These are phyloP conservation scores for Spiraea crenata DNA, from an alignment of 331 rosid species.

Conservation along the genomic window DNA sequence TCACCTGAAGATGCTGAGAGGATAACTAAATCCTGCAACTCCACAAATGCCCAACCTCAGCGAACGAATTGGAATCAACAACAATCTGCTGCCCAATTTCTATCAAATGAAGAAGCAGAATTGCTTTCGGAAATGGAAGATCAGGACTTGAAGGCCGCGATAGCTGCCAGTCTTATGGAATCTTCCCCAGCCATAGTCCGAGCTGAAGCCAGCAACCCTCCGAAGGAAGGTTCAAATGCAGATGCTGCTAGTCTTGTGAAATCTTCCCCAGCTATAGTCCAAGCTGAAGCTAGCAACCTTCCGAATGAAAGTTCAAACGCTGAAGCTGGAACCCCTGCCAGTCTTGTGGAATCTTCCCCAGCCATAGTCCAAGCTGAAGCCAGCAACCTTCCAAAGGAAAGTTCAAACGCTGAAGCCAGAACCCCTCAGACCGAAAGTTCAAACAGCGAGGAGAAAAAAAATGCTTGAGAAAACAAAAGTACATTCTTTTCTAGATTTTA, in stretches of 20 bases:
- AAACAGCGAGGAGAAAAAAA: constrained; percentile 27
- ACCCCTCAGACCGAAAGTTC: constrained; percentile 37
- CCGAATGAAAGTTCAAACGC: constrained; percentile 34
- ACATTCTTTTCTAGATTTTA: constrained; percentile 24
- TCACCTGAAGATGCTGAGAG: constrained; percentile 96
- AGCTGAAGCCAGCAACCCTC: constrained; percentile 32
- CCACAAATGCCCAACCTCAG: constrained; percentile 57
- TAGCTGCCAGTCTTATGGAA: constrained; percentile 94
- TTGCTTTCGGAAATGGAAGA: constrained; percentile 70
- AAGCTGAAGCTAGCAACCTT: constrained; percentile 28
- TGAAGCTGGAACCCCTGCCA: constrained; percentile 38
- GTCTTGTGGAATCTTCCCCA: constrained; percentile 73
- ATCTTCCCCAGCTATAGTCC: constrained; percentile 37
- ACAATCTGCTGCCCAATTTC: constrained; percentile 33
- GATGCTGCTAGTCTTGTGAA: constrained; percentile 71
- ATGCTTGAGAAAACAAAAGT: constrained; percentile 28
- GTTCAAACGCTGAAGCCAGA: not conserved
- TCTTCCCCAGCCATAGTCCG: constrained; percentile 38
- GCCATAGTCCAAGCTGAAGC: constrained; percentile 26
- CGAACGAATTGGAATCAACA: constrained; percentile 31
- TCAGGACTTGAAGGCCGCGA: constrained; percentile 86
- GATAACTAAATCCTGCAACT: constrained; percentile 82
- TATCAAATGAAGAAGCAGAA: constrained; percentile 48
- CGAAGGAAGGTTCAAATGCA: constrained; percentile 29
- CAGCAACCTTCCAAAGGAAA: constrained; percentile 39